phyloP scores from a whole-genome alignment of 2,329 filamentous ascomycete species.

The Colletotrichum cuscutae region DNA sequence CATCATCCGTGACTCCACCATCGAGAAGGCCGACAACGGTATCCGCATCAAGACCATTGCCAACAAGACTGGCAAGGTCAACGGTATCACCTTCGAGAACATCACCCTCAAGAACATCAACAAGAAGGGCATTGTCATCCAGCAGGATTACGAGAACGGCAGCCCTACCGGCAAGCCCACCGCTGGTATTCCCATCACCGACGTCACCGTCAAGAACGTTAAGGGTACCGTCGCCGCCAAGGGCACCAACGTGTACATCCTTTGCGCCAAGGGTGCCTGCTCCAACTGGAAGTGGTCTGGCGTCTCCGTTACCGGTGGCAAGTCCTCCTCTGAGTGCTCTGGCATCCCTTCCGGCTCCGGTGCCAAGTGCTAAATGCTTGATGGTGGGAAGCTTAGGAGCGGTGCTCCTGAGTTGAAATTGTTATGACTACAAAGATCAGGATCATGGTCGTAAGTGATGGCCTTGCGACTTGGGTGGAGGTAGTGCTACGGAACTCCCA shows the following conservation, averaged over 20 bases:
- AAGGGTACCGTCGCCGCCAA: slow-evolving; percentile 52
- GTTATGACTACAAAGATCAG: background rate
- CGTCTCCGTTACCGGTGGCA: slow-evolving; percentile 62
- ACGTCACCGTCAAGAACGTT: slow-evolving; percentile 55
- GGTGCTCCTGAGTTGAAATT: background rate
- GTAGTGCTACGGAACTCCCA: background rate
- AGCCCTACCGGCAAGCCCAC: slow-evolving; percentile 55
- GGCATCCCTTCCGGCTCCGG: slow-evolving; percentile 38
- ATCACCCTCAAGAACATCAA: slow-evolving; percentile 54
- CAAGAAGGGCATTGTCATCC: slow-evolving; percentile 52
- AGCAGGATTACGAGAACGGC: slow-evolving; percentile 61
- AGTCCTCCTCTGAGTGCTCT: slow-evolving; percentile 44
- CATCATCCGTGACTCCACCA: slow-evolving; percentile 57
- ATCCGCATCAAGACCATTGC: slow-evolving; percentile 61
- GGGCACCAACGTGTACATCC: slow-evolving; percentile 59
- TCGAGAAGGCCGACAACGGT: slow-evolving; percentile 64
- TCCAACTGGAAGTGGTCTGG: slow-evolving; percentile 63
- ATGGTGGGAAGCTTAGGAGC: background rate
- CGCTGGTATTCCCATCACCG: slow-evolving; percentile 63
- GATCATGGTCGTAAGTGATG: background rate
- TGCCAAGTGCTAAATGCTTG: slow-evolving; percentile 26
- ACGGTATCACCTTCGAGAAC: slow-evolving; percentile 54
- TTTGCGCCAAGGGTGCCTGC: slow-evolving; percentile 63
- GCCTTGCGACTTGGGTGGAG: background rate
- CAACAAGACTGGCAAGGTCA: slow-evolving; percentile 54